Evolutionary conservation across 2,329 filamentous ascomycete genomes (phyloP).

Genomic region (Clonostachys sp.): DNA sequence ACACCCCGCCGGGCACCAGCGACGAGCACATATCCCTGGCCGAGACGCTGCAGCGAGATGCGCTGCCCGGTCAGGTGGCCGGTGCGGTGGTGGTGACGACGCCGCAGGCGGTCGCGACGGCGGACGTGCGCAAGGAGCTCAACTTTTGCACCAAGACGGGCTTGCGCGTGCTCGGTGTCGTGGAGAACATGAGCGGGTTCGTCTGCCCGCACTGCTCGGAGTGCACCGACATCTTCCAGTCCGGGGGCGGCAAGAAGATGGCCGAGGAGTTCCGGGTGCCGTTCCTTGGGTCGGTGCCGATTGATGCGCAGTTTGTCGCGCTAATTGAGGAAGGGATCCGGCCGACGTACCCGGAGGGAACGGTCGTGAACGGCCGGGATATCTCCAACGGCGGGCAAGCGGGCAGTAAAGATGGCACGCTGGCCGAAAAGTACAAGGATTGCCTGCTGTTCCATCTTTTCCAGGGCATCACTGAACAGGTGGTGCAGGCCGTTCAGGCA

Average conservation of each 20-base stretch:
- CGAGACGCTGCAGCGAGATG: conserved; percentile 69
- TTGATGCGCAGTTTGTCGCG: conserved; percentile 87
- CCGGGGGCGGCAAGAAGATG: conserved; percentile 86
- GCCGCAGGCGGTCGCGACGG: conserved; percentile 87
- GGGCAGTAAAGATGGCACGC: conserved; percentile 18
- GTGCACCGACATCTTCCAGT: conserved; percentile 90
- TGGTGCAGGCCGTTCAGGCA: conserved; percentile 15
- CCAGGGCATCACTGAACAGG: conserved; percentile 51
- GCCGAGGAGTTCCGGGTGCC: conserved; percentile 77
- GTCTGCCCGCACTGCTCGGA: conserved; percentile 78
- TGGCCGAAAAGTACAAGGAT: conserved; percentile 68
- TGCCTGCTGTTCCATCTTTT: conserved; percentile 72
- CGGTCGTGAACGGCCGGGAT: conserved; percentile 52
- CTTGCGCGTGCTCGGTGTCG: conserved; percentile 76
- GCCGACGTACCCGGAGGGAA: conserved; percentile 67
- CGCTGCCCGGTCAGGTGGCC: conserved; percentile 63
- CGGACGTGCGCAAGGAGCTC: conserved; percentile 90
- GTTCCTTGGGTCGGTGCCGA: conserved; percentile 83
- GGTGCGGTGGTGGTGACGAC: conserved; percentile 95
- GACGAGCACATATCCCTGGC: conserved; percentile 96
- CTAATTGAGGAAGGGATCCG: conserved; percentile 70
- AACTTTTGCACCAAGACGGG: conserved; percentile 88
- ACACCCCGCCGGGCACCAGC: conserved; percentile 92
- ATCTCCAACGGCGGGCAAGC: conserved; percentile 28
- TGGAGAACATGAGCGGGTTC: conserved; percentile 96